These are phyloP conservation scores for Raphanus sativus DNA, from an alignment of 345 rosid species.

Conservation along the genomic window DNA sequence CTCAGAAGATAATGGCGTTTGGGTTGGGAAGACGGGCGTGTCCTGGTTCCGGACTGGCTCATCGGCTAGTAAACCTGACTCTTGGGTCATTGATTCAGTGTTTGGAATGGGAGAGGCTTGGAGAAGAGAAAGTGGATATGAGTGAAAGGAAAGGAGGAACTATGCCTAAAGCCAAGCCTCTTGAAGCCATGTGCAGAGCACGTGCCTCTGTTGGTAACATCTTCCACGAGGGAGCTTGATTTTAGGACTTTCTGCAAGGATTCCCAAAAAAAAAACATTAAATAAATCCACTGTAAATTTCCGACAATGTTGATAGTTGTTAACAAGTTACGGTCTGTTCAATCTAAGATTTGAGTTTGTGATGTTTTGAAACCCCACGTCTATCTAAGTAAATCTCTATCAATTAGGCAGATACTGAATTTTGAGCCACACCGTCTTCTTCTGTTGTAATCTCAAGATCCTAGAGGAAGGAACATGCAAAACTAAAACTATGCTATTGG, in stretches of 20 bases:
- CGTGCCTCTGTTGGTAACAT: slow-evolving; percentile 27
- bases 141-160: slow-evolving; percentile 37
- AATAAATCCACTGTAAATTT: not conserved
- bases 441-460: too few relatives aligned
- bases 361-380: not conserved
- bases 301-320: not conserved
- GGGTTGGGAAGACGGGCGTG: slow-evolving; percentile 55
- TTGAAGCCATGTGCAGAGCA: slow-evolving; percentile 44
- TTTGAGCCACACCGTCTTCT: too few relatives aligned
- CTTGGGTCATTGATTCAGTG: slow-evolving; percentile 51
- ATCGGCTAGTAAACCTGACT: slow-evolving; percentile 38
- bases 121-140: slow-evolving; percentile 41
- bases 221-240: not conserved
- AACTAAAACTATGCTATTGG: too few relatives aligned
- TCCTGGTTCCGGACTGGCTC: slow-evolving; percentile 47
- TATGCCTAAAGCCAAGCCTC: slow-evolving; percentile 44
- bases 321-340: not conserved
- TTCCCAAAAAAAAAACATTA: not conserved
- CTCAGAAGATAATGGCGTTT: slow-evolving; percentile 38
- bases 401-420: not conserved
- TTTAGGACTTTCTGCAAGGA: not conserved
- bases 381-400: not conserved
- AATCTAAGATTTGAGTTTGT: not conserved
- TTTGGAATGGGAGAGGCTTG: slow-evolving; percentile 50
- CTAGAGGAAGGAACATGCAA: too few relatives aligned